Evolutionary conservation across 331 rosid species (phyloP), one percentile per base, ranked within the genome.

Genomic region (Telfairia occidentalis): DNA sequence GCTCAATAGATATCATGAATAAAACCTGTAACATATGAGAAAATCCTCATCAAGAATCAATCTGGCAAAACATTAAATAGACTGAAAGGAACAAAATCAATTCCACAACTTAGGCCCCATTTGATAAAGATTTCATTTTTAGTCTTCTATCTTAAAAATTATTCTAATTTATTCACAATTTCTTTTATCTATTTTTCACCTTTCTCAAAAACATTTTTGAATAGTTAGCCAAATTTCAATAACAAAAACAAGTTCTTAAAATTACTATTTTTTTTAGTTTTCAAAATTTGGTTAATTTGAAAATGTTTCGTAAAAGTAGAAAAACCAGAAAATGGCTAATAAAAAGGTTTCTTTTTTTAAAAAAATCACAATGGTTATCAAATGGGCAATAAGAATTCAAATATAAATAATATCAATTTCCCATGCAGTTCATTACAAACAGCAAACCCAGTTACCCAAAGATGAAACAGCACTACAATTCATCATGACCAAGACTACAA

Each of bases 1-100:
- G 97, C 84, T 95, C 98, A 24, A 90, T 90, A 81, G 97, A 91
- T 86, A 95, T 95, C 98, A 95, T 95, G 90, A 95, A 95, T 72
- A 95, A 80, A 86, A 95, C 98, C 98, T 95, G 78, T 81, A 21
- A 40, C 74, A 15, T 49, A 67, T 6, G 55, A 42, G 74, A 67
- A 67, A 55, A 42, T 79, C 78, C 53, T 74, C 83, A 66, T 59
- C 64, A 78, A 80, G 28, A 34, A 73, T 19, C 63, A 73, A 9
- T 10, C 48, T 11, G 58, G 58, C 5, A 70, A 12, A 70, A 28
- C 5, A 28, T 46, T 40, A 40, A 66, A 38, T 38, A 19, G 21
- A 21, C 52, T 11, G 19, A 40, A 66, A 40, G 19, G 48, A 66
- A 40, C 52, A 40, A 1, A 37, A 66, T 13, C 30, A 1, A 38